Conservation (phyloP, 2,329 filamentous ascomycete species). For the Aplosporella prunicola region DNA sequence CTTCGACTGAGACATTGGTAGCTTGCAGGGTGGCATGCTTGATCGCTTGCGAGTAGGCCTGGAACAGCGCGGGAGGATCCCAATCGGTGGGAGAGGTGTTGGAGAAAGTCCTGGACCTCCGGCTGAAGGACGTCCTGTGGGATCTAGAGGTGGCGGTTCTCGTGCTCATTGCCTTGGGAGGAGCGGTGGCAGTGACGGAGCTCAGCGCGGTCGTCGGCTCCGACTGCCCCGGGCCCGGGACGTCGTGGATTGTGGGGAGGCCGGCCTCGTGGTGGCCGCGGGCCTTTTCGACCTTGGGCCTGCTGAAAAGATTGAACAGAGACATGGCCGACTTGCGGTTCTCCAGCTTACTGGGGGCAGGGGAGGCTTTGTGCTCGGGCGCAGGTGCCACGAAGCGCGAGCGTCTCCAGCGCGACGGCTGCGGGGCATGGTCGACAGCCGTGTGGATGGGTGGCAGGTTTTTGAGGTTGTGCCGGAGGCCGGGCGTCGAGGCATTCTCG, state of each 20-base stretch:
- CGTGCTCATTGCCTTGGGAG: slow-evolving; percentile 1
- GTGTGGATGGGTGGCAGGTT: slow-evolving; percentile 15
- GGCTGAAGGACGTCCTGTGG: slow-evolving; percentile 2
- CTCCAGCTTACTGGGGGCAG: slow-evolving; percentile 19
- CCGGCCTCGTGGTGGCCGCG: slow-evolving; percentile 38
- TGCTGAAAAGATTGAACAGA: slow-evolving; percentile 41
- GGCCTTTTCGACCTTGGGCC: slow-evolving; percentile 39
- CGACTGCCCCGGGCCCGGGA: slow-evolving; percentile 12
- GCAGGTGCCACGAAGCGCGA: slow-evolving; percentile 18
- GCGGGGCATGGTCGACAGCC: slow-evolving; percentile 13
- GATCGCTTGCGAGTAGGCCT: slow-evolving; percentile 76
- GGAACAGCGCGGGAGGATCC: slow-evolving; percentile 62
- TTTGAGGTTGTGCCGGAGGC: slow-evolving; percentile 17
- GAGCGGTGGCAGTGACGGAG: slow-evolving; percentile 7
- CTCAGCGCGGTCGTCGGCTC: slow-evolving; percentile 8
- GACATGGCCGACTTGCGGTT: slow-evolving; percentile 36
- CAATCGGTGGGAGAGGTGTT: slow-evolving; percentile 28
- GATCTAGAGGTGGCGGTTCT: slow-evolving; percentile 3
- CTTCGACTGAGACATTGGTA: slow-evolving; percentile 58
- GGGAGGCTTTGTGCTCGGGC: slow-evolving; percentile 2
- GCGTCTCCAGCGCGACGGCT: slow-evolving; percentile 28
- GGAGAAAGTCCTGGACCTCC: background rate
- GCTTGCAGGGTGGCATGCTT: slow-evolving; percentile 63
- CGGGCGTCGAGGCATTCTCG: slow-evolving; percentile 15
- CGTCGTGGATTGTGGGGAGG: slow-evolving; percentile 24